Evolutionary conservation across 768 basidiomycete genomes (phyloP).

Genomic region (Clitopilus passeckerianus): DNA sequence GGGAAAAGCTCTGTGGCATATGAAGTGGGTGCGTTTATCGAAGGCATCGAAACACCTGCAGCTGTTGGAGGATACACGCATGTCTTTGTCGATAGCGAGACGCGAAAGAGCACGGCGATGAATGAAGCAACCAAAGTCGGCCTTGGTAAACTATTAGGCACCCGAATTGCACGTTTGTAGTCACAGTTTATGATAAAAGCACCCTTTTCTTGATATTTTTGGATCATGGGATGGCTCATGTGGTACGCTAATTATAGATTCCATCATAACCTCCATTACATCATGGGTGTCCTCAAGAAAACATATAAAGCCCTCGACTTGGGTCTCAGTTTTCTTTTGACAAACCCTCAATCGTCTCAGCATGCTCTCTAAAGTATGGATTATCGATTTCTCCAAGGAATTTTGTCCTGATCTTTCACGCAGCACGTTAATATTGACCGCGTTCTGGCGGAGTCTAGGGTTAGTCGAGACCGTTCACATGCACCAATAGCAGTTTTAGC

Average conservation of each 20-base stretch:
- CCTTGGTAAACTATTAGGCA: slow-evolving; percentile 31
- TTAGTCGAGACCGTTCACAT: slow-evolving; percentile 15
- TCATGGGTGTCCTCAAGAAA: not conserved
- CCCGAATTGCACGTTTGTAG: slow-evolving; percentile 11
- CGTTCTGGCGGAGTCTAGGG: slow-evolving; percentile 56
- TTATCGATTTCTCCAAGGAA: not conserved
- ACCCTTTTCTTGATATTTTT: not conserved
- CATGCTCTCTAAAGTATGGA: not conserved
- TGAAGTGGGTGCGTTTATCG: slow-evolving; percentile 72
- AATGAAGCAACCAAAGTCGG: slow-evolving; percentile 35
- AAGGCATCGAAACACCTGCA: slow-evolving; percentile 31
- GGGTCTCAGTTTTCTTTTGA: not conserved
- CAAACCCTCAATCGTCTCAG: not conserved
- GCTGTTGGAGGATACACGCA: slow-evolving; percentile 69
- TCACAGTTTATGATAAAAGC: not conserved
- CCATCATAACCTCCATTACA: not conserved
- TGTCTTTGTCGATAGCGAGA: slow-evolving; percentile 69
- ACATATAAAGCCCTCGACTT: not conserved
- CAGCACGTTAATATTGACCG: slow-evolving; percentile 68
- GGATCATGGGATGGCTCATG: not conserved
- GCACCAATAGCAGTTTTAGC: not conserved
- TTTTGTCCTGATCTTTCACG: slow-evolving; percentile 1
- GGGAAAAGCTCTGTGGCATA: slow-evolving; percentile 77
- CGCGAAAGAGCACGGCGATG: slow-evolving; percentile 54
- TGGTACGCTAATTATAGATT: not conserved